A percentile compares a stretch with the other conserved stretches of the same genome.
These are phyloP conservation scores for Dryas alaskensis DNA, from an alignment of 306 rosid species.

Conservation along the genomic window DNA sequence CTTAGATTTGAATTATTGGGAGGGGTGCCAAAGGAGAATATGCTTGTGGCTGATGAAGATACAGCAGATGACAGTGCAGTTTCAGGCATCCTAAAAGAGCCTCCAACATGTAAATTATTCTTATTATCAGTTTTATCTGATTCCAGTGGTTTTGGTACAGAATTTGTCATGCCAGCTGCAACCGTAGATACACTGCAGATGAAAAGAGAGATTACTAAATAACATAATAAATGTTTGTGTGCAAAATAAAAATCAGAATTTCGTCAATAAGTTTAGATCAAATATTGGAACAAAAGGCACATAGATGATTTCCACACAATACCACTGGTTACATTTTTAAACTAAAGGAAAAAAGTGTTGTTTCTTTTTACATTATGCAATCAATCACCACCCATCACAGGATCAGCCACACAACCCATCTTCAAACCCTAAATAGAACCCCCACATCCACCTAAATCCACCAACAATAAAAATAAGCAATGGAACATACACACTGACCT, in stretches of 20 bases:
- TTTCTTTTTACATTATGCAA: background rate
- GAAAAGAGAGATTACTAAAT: background rate
- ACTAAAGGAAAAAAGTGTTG: background rate
- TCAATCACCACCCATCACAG: background rate
- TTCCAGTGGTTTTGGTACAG: conserved; percentile 30
- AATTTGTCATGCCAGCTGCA: conserved; percentile 29
- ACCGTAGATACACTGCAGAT: conserved; percentile 49
- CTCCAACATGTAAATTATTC: conserved; percentile 34
- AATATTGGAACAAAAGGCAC: background rate
- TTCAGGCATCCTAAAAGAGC: conserved; percentile 38
- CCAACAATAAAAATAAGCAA: too few species aligned
- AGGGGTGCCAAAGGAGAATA: conserved; percentile 32
- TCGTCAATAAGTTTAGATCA: background rate
- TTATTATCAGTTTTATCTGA: conserved; percentile 36
- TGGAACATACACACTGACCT: conserved; percentile 41
- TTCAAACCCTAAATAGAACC: background rate
- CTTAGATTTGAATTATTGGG: conserved; percentile 40
- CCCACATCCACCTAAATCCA: too few species aligned
- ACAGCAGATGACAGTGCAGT: conserved; percentile 37
- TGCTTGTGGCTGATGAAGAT: conserved; percentile 36
- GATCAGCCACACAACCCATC: background rate
- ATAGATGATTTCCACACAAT: background rate
- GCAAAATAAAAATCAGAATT: background rate
- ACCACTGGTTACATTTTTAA: background rate
- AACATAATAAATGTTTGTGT: background rate